These are phyloP conservation scores for Podospora bellae-mahoneyi DNA, from an alignment of 495 filamentous ascomycete genomes.

Conservation along the genomic window DNA sequence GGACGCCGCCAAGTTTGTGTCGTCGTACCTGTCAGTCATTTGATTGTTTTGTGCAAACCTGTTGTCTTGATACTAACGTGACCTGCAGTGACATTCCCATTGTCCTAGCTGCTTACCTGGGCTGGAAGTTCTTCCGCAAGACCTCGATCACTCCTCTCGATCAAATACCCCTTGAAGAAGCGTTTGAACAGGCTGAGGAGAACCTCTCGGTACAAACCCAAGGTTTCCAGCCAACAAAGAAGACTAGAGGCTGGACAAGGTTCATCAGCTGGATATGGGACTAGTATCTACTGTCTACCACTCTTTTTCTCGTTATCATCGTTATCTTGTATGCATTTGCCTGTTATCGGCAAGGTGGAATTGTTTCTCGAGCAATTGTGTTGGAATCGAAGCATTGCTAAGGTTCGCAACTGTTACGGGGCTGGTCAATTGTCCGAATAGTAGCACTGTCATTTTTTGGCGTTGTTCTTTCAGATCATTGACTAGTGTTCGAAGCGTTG, in stretches of 20 bases:
- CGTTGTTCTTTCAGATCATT: too few relatives aligned
- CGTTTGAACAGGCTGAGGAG: conserved; percentile 36
- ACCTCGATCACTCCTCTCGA: conserved; percentile 52
- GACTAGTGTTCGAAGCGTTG: too few relatives aligned
- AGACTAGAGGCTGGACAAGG: conserved; percentile 29
- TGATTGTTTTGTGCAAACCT: neutral
- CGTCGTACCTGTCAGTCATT: conserved; percentile 46
- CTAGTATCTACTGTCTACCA: conserved; percentile 6
- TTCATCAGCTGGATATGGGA: conserved; percentile 45
- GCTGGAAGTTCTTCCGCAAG: conserved; percentile 53
- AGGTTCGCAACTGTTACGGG: neutral
- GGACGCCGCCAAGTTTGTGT: conserved; percentile 46
- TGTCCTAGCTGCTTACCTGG: conserved; percentile 48
- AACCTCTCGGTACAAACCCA: conserved; percentile 34
- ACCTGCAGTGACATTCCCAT: conserved; percentile 51
- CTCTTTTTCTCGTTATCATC: neutral
- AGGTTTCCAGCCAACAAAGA: conserved; percentile 13
- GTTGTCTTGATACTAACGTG: neutral
- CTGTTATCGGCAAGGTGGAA: neutral
- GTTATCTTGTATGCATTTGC: neutral
- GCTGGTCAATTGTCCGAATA: too few relatives aligned
- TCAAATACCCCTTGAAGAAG: conserved; percentile 47
- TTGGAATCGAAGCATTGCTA: neutral
- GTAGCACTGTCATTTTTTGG: too few relatives aligned
- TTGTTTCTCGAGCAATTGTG: neutral